A percentile compares a stretch with the other conserved stretches of the same genome.
phyloP scores from a whole-genome alignment of 495 filamentous ascomycete species.

The Neurospora sp. region DNA sequence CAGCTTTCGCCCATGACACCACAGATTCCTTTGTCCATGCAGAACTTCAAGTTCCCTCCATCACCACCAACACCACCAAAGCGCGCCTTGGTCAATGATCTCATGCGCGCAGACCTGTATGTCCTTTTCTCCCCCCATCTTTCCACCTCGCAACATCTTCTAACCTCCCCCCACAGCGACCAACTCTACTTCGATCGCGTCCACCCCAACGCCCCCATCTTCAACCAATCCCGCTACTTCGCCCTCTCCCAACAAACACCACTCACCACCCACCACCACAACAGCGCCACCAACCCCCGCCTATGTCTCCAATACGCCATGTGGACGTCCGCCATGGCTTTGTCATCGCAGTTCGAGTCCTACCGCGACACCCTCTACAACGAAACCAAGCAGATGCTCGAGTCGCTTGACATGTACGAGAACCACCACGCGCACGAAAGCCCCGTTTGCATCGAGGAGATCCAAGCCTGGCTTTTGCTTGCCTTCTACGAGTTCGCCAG shows the following conservation, averaged over 20 bases:
- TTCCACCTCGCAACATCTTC: background rate
- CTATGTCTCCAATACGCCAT: conserved; percentile 44
- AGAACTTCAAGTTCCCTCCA: conserved; percentile 23
- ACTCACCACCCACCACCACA: background rate
- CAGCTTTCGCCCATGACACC: conserved; percentile 14
- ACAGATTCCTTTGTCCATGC: conserved; percentile 8
- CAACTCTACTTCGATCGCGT: conserved; percentile 51
- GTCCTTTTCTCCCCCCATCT: background rate
- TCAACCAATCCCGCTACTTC: conserved; percentile 33
- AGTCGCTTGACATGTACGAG: conserved; percentile 22
- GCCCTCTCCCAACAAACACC: conserved; percentile 9
- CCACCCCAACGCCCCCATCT: conserved; percentile 42
- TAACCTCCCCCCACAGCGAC: conserved; percentile 22
- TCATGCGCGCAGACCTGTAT: conserved; percentile 38
- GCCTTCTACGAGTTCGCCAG: conserved; percentile 44
- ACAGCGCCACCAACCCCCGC: conserved; percentile 14
- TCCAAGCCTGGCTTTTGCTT: conserved; percentile 46
- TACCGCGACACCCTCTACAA: conserved; percentile 37
- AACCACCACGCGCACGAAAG: conserved; percentile 9
- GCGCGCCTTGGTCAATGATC: conserved; percentile 20
- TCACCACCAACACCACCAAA: conserved; percentile 16
- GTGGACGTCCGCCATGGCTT: conserved; percentile 43
- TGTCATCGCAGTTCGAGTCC: conserved; percentile 42
- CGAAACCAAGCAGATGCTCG: conserved; percentile 39
- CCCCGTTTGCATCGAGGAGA: conserved; percentile 29